Conservation (phyloP, 2,329 filamentous ascomycete species). For the Ceratocystis cubensis region DNA sequence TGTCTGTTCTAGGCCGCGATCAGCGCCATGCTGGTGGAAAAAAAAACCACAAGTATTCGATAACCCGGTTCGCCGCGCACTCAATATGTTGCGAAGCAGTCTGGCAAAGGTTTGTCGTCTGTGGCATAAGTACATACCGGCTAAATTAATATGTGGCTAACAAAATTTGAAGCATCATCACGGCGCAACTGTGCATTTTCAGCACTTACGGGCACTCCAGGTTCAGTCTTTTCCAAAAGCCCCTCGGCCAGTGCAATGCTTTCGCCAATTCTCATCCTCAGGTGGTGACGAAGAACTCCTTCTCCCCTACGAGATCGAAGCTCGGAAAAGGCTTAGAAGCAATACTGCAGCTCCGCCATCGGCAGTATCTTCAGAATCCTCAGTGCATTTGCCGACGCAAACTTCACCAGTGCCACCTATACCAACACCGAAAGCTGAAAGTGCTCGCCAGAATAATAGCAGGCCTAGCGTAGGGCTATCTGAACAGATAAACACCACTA, state of each 20-base stretch:
- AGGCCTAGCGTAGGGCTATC: neutral
- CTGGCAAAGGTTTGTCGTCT: slow-evolving; percentile 16
- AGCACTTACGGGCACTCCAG: slow-evolving; percentile 15
- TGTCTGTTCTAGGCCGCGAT: neutral
- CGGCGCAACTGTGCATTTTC: slow-evolving; percentile 18
- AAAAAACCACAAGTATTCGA: neutral
- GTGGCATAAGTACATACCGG: neutral
- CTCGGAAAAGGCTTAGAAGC: slow-evolving; percentile 9
- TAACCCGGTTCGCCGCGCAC: neutral
- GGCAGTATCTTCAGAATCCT: neutral
- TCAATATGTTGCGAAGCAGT: slow-evolving; percentile 17
- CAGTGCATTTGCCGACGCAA: neutral
- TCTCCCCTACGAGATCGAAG: slow-evolving; percentile 14
- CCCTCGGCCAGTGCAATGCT: neutral
- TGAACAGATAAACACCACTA: neutral
- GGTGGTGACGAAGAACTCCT: slow-evolving; percentile 13
- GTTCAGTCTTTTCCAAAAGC: slow-evolving; percentile 7
- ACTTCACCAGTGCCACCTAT: neutral
- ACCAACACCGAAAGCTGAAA: neutral
- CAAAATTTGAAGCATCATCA: slow-evolving; percentile 18
- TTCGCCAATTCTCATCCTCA: slow-evolving; percentile 11
- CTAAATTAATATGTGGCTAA: neutral
- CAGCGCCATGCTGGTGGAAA: neutral
- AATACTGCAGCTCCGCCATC: neutral
- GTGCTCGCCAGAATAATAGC: too few species aligned